Percentiles rank a stretch among this genome's conserved stretches.
phyloP scores from a whole-genome alignment of 2,329 filamentous ascomycete species.

The Alternaria brassicicola region DNA sequence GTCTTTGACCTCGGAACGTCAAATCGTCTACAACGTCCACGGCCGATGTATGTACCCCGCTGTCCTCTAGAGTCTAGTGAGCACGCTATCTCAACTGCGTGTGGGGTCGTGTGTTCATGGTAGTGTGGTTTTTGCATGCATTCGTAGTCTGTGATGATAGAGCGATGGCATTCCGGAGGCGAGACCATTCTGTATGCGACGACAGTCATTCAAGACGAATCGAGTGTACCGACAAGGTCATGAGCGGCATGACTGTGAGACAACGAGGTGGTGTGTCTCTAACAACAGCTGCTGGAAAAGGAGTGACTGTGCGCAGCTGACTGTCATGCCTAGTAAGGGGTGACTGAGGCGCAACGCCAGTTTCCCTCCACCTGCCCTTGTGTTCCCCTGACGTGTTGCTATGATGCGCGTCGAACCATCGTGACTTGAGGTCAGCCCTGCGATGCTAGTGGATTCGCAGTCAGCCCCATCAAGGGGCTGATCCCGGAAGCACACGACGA shows the following conservation, averaged over 20 bases:
- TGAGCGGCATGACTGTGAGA: neutral
- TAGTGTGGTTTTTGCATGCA: neutral
- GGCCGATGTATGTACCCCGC: slow-evolving; percentile 29
- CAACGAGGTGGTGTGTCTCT: slow-evolving; percentile 9
- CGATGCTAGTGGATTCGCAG: slow-evolving; percentile 4
- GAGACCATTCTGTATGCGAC: slow-evolving; percentile 1
- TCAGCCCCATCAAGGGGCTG: slow-evolving; percentile 1
- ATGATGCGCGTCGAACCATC: slow-evolving; percentile 1
- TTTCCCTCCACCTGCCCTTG: slow-evolving; percentile 8
- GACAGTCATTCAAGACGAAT: neutral
- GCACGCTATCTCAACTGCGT: slow-evolving; percentile 4
- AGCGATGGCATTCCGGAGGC: neutral
- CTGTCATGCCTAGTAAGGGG: slow-evolving; percentile 25
- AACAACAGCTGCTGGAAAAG: slow-evolving; percentile 13
- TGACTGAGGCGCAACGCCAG: slow-evolving; percentile 12
- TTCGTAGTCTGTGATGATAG: neutral
- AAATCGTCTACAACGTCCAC: slow-evolving; percentile 22
- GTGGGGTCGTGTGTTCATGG: neutral
- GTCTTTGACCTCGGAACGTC: slow-evolving; percentile 28
- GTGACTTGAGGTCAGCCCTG: neutral
- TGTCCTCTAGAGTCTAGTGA: slow-evolving; percentile 8
- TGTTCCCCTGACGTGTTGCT: slow-evolving; percentile 13
- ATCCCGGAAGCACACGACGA: neutral
- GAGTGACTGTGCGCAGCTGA: slow-evolving; percentile 21
- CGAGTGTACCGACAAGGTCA: neutral